Base-by-base conservation (phyloP, 2,329 filamentous ascomycete genomes). In the Alternaria brassicicola region DNA sequence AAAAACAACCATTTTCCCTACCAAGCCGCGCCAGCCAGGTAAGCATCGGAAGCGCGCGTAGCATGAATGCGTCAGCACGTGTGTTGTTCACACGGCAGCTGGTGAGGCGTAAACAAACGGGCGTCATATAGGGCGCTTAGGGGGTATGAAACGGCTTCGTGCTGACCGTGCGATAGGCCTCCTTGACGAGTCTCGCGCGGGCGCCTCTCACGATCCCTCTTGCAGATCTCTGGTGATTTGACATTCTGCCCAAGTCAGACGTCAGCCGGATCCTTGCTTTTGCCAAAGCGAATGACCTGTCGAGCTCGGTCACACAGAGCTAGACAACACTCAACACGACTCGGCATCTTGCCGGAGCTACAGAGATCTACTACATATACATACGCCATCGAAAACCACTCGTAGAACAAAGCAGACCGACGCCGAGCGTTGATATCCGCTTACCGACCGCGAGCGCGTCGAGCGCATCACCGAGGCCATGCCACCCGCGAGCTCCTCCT, bases 401-500 rank as follows among this genome's bases (percentile, higher is more conserved):
- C 57, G 38, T 56, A 31, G 52, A 51, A 51, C 57, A 48, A 30
- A 60, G 55, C 51, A 47, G 57, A 55, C 42, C 54, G 13, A 48
- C 28, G 38, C 49, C 42, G 30, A 45, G 42, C 55, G 52, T 63
- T 49, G 26, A 46, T 42, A 21, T 19, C 47, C 43, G 53, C 56
- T 49, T 50, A 55, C 55, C 39, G 25, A 51, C 52, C 61, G 33
- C 57, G 57, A 51, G 38, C 35, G 55, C 59, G 50, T 55, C 52
- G 25, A 60, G 43, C 52, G 53, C 58, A 17, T 51, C 25, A 52
- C 48, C 39, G 55, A 63, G 52, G 63, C 66, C 49, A 78, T 78
- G 76, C 74, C 76, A 55, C 77, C 77, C 55, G 72, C 76, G 62
- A 76, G 75, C 55, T 69, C 73, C 55, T 79, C 75, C 43, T 79